Base-by-base conservation (phyloP, 345 rosid genomes). In the Gossypium longicalyx region DNA sequence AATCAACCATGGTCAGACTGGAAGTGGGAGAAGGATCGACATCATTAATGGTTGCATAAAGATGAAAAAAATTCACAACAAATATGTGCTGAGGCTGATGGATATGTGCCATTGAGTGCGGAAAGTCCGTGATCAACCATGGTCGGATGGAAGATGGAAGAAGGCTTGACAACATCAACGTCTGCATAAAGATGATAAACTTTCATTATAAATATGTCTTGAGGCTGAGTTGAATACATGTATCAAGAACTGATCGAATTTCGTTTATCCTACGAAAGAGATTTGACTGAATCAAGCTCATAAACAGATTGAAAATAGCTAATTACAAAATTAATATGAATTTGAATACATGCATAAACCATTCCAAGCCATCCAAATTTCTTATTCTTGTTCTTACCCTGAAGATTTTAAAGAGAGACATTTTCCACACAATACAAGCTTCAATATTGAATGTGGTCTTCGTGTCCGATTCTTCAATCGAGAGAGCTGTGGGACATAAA, bases 371-470 rank as follows among this genome's bases (percentile, higher is more conserved):
- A 69, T 66, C 75, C 25, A 25, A 62, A 1, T 61, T 63, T 64
- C 22, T 67, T 72, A 5, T 64, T 22, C 59, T 77, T 6, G 47
- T 71, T 62, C 80, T 80, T 89, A 86, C 86, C 92, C 81, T 1
- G 85, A 82, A 70, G 98, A 90, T 76, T 77, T 88, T 15, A 86
- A 74, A 58, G 97, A 83, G 53, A 89, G 69, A 80, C 91, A 86
- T 69, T 83, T 87, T 74, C 97, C 97, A 64, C 98, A 93, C 0
- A 86, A 79, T 67, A 93, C 86, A 2, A 91, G 76, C 84, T 91
- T 93, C 85, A 90, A 77, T 83, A 95, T 84, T 8, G 96, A 74
- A 66, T 81, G 85, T n/a, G 93, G 83, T 65, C 83, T 89, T 57
- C 84, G 81, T 1, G 78, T 77, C 80, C 92, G 80, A n/a, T 83